Conservation (phyloP, 192 early-diverging fungal genomes). For the Borealophlyctis nickersoniae region DNA sequence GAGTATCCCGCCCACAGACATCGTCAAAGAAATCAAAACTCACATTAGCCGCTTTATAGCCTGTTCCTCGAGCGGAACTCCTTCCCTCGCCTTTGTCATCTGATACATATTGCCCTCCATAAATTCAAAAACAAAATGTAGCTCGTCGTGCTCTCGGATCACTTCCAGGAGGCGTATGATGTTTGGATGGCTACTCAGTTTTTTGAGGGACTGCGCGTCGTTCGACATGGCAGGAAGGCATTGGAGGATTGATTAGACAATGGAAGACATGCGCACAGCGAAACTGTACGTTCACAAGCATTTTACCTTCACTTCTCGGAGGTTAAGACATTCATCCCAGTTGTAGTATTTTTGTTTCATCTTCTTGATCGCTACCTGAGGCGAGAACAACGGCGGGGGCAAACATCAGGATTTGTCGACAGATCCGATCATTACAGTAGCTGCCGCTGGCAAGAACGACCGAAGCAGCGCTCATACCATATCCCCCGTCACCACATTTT, state of each 20-base stretch:
- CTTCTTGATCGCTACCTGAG: slow-evolving; percentile 82
- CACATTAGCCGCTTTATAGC: slow-evolving; percentile 78
- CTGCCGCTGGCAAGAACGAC: not conserved
- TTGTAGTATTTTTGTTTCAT: slow-evolving; percentile 82
- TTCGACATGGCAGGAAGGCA: not conserved
- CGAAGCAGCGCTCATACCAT: slow-evolving; percentile 40
- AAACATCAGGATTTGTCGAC: not conserved
- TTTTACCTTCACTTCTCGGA: slow-evolving; percentile 76
- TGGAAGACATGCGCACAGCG: not conserved
- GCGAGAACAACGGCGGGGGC: not conserved
- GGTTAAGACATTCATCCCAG: slow-evolving; percentile 67
- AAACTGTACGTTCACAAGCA: slow-evolving; percentile 6
- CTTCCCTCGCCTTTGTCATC: slow-evolving; percentile 72
- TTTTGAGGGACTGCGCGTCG: slow-evolving; percentile 57
- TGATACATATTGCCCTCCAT: slow-evolving; percentile 96
- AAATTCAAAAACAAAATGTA: slow-evolving; percentile 93
- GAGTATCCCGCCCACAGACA: slow-evolving; percentile 9
- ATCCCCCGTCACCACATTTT: slow-evolving; percentile 62
- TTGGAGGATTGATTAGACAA: not conserved
- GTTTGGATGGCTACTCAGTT: slow-evolving; percentile 76
- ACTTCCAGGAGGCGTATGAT: slow-evolving; percentile 83
- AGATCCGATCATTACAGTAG: not conserved
- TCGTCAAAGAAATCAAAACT: slow-evolving; percentile 17
- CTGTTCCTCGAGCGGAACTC: slow-evolving; percentile 55
- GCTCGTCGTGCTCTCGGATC: slow-evolving; percentile 78